Evolutionary conservation across 352 stramenopile genomes (phyloP), one percentile per base, ranked within the genome.

Genomic region (Globisporangium splendens): DNA sequence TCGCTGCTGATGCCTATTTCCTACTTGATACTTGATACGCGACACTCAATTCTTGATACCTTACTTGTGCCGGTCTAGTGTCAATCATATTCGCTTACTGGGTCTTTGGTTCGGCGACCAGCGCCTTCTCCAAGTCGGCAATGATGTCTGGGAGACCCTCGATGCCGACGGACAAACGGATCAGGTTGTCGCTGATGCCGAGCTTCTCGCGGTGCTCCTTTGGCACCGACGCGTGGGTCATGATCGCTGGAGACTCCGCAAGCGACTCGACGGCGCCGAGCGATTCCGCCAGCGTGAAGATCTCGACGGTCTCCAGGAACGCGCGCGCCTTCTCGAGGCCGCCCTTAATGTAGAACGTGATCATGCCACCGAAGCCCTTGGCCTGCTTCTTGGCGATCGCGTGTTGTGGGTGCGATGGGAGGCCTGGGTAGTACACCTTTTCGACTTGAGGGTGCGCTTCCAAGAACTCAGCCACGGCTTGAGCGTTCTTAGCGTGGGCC

Each of bases 221-320:
- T 10, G 91, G 79, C 77, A 98, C 89, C 14, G 95, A 96, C 14
- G 80, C 88, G 70, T 98, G 95, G 13, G 94, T 99, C 62, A 97
- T 98, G 52, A 94, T 95, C 11, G 92, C 91, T 38, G 95, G 96
- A 57, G 97, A 96, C 66, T 98, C 97, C 14, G 88, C 89, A 11
- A 99, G 79, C 48, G 86, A 96, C 64, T 96, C 87, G 28, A 94
- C 87, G 64, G 98, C 94, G 35, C 95, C 96, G 6, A 98, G 91
- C 69, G 97, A 98, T 60, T 97, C 95, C 14, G 98, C 81, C 66
- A 98, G 86, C 49, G 82, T 96, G 52, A 96, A 95, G n/a, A 99
- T 70, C 54, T 97, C 66, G 52, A 98, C 69, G 46, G 75, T 86
- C 63, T 98, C 88, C 46, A 99, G 94, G 65, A 99, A 98, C 18